These are phyloP conservation scores for Citrullus amarus DNA, from an alignment of 306 rosid genomes.

Conservation along the genomic window DNA sequence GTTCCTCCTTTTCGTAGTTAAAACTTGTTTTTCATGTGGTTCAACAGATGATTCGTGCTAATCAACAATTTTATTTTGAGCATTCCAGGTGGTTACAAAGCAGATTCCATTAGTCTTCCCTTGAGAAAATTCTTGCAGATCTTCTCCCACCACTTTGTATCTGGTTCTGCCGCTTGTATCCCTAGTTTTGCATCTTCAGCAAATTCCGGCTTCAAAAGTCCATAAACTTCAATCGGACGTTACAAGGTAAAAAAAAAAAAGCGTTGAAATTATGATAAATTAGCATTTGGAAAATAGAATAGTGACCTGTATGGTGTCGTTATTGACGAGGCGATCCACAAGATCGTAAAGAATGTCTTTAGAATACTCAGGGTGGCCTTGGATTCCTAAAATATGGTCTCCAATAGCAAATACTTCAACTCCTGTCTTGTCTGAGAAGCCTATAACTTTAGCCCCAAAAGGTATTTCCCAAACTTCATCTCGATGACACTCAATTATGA, in stretches of 20 bases:
- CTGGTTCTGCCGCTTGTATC: constrained; percentile 36
- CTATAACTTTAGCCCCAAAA: constrained; percentile 44
- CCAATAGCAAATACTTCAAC: constrained; percentile 57
- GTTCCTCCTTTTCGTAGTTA: not conserved
- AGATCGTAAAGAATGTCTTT: constrained; percentile 44
- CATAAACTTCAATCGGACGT: not conserved
- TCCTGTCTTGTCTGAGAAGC: constrained; percentile 46
- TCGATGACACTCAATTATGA: constrained; percentile 48
- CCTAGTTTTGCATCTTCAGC: constrained; percentile 36
- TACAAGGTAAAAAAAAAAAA: not conserved
- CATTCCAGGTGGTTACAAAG: not conserved
- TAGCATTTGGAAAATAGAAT: not conserved
- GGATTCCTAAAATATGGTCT: constrained; percentile 51
- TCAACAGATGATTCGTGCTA: not conserved
- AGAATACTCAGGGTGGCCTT: constrained; percentile 63
- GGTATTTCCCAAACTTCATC: constrained; percentile 67
- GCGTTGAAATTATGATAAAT: not conserved
- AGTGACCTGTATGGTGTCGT: constrained; percentile 32
- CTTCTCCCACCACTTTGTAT: constrained; percentile 35
- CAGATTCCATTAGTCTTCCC: constrained; percentile 14
- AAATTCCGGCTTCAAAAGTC: constrained; percentile 27
- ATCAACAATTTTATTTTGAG: not conserved
- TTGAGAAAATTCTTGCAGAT: constrained; percentile 54
- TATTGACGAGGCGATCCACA: constrained; percentile 38
- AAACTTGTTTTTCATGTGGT: not conserved